phyloP scores from a whole-genome alignment of 2,329 filamentous ascomycete genomes.

The Fusarium sulawesiense region DNA sequence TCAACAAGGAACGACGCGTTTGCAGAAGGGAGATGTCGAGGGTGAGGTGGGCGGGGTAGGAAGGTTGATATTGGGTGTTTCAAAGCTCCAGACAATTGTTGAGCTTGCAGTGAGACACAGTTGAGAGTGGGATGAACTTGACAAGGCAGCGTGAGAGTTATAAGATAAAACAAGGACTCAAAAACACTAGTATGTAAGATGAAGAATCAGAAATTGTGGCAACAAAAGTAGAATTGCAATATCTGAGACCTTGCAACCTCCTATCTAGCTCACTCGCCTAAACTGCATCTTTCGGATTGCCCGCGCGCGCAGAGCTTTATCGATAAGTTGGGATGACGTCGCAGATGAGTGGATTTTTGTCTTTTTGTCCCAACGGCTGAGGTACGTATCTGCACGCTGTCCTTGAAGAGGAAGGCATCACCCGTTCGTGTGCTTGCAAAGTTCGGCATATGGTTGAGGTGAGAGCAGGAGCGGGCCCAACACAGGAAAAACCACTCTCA shows the following conservation, averaged over 20 bases:
- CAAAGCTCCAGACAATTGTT: conserved; percentile 38
- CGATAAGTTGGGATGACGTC: conserved; percentile 48
- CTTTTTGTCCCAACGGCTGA: conserved; percentile 40
- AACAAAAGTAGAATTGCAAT: conserved; percentile 33
- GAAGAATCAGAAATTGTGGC: conserved; percentile 31
- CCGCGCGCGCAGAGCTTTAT: conserved; percentile 43
- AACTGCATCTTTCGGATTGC: conserved; percentile 29
- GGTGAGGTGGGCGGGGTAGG: conserved; percentile 37
- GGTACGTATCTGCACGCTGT: conserved; percentile 39
- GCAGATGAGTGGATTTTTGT: conserved; percentile 32
- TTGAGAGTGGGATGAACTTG: conserved; percentile 22
- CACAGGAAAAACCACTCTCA: conserved; percentile 10
- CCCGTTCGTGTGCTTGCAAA: conserved; percentile 13
- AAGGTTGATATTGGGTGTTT: conserved; percentile 42
- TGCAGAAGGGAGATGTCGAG: conserved; percentile 36
- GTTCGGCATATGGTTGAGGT: conserved; percentile 25
- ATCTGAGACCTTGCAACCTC: conserved; percentile 42
- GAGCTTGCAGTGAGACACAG: conserved; percentile 42
- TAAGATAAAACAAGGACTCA: conserved; percentile 28
- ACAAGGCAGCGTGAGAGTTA: conserved; percentile 14
- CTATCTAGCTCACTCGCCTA: conserved; percentile 37
- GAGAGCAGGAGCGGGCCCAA: conserved; percentile 25
- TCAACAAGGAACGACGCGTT: conserved; percentile 21
- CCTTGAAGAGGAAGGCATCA: conserved; percentile 23
- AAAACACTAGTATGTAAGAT: conserved; percentile 25